Base-by-base conservation (phyloP, 1,284 basidiomycete genomes). In the Ceratorhiza oryzae-sativae region DNA sequence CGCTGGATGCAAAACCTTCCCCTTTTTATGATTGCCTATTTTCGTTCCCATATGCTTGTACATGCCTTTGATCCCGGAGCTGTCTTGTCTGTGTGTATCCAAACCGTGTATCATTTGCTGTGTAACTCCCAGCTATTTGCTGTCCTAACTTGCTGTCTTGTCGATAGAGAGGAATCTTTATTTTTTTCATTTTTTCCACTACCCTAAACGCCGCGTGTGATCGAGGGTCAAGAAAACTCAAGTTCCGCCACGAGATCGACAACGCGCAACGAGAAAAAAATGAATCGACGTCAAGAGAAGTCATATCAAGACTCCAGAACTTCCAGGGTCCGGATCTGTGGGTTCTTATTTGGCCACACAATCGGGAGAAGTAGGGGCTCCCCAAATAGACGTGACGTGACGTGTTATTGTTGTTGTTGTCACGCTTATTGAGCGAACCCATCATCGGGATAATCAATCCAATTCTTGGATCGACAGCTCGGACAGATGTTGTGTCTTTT, bases 41-140 rank as follows among this genome's bases (percentile, higher is more conserved):
- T 58, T 58, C 56, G 56, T 58, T 58, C 56, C 13, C 20, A 32
- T 58, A 58, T 58, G 56, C 56, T 56, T 45, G 32, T 58, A 34
- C 30, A 58, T 58, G 56, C 48, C 18, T 49, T 25, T 18, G 8
- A 4, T 49, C 48, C 4, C 48, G 48, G 48, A 49, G 3, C n/a
- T n/a, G 45, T 27, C 48, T 23, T 27, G 20, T 25, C 2, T 49
- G 48, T 25, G 20, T 49, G 48, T 49, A 49, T 27, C 48, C 48
- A 8, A 45, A n/a, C 15, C 48, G 48, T 49, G 48, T 49, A 49
- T 49, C 48, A 23, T 49, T 48, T 48, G 12, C n/a, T 3, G 6
- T 49, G 48, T 49, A 49, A 49, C 27, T 25, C 8, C 48, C 25
- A n/a, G 45, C n/a, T 13, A 13, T 5, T 46, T 46, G n/a, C 48